Base-by-base conservation (phyloP, 495 filamentous ascomycete species). In the Daldinia vernicosa region DNA sequence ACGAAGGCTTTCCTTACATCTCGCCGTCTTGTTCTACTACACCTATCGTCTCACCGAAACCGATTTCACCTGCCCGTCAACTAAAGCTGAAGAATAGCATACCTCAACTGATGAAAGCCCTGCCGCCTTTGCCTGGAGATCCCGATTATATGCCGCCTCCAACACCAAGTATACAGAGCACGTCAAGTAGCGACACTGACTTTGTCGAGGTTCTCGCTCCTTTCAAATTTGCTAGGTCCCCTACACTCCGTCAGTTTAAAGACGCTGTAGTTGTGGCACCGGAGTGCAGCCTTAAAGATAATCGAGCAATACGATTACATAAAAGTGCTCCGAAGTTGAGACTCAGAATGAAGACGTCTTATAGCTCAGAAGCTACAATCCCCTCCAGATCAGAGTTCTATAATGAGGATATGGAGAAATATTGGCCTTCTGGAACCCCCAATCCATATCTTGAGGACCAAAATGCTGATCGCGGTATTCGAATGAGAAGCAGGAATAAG, bases 21-120 rank as follows among this genome's bases (percentile, higher is more conserved):
- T 53, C 69, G 6, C 71, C 74, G 17, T 71, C 74, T 22, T 76
- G 74, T 40, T 76, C 74, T 28, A 71, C 67, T 5, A 66, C 63
- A 15, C 75, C 78, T 17, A 78, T 84, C 51, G 66, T 84, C 4
- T 78, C 81, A 33, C 82, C 82, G 15, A 78, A 81, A 43, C 83
- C 83, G 11, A 83, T 84, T 12, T 85, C 82, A 11, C 80, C 84
- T 32, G 79, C 74, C 50, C 77, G 80, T 35, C 77, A 82, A 68
- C 76, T 85, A 43, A 81, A 77, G 60, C 74, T 84, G 56, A 84
- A 84, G 67, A 82, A 83, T 66, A 85, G 84, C 63, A 76, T 85
- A 27, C 82, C 84, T 47, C 80, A 81, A 63, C 73, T 86, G 40
- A 84, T 86, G 82, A 85, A 85, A 65, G 78, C 81, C 30, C 67